These are phyloP conservation scores for Evernia prunastri DNA, from an alignment of 495 filamentous ascomycete species.

Conservation along the genomic window DNA sequence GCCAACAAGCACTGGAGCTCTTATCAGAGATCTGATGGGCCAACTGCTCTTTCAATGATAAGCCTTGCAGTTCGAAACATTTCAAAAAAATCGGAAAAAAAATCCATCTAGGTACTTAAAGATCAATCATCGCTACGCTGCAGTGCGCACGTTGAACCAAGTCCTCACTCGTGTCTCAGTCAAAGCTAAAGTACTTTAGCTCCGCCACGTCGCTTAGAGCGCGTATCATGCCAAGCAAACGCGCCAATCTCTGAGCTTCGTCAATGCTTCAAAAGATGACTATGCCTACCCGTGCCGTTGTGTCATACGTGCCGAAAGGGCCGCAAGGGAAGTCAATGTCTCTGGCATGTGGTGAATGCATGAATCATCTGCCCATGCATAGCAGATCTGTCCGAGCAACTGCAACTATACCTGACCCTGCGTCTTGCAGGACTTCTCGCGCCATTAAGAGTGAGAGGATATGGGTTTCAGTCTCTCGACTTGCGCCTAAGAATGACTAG, in stretches of 20 bases:
- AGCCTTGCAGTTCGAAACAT: too few species aligned
- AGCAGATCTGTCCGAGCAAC: background rate
- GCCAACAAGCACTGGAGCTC: background rate
- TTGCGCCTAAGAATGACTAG: background rate
- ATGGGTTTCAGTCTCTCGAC: background rate
- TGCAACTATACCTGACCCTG: background rate
- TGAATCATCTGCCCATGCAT: background rate
- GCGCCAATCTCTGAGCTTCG: background rate
- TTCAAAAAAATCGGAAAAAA: too few species aligned
- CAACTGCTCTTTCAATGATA: too few species aligned
- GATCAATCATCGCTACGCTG: too few species aligned
- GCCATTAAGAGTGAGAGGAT: background rate
- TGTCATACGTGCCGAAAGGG: slow-evolving; percentile 2
- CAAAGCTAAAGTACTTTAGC: background rate
- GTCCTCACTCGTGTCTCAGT: too few species aligned
- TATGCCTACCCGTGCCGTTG: background rate
- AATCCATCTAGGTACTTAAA: too few species aligned
- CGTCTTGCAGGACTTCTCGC: background rate
- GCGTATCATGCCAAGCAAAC: slow-evolving; percentile 1
- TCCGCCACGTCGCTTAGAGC: background rate
- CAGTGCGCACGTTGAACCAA: too few species aligned
- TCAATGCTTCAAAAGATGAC: background rate
- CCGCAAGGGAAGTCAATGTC: background rate
- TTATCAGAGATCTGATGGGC: background rate
- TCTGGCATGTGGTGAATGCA: background rate